A percentile compares a stretch with the other conserved stretches of the same genome.
These are phyloP conservation scores for Avena insularis DNA, from an alignment of 176 grass and related monocot species.

Conservation along the genomic window DNA sequence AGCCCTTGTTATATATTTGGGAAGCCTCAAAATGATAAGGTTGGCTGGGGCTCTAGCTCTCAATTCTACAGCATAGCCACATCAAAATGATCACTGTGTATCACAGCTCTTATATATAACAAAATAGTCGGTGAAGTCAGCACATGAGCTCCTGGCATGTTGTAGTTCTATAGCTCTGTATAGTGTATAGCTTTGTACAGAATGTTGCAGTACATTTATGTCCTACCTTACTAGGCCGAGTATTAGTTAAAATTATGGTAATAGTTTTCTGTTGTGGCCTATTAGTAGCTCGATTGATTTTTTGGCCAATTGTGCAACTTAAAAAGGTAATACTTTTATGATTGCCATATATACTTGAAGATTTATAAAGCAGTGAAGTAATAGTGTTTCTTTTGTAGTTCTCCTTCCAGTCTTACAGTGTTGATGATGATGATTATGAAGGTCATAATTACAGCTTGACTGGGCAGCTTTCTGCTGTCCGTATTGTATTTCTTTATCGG, in stretches of 20 bases:
- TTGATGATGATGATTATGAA: constrained; percentile 88
- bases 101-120: neutral
- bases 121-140: neutral
- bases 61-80: neutral
- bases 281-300: neutral
- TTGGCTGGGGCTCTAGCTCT: neutral
- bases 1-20: neutral
- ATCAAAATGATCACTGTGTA: neutral
- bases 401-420: constrained; percentile 79
- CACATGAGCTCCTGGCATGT: neutral
- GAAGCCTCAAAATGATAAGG: neutral
- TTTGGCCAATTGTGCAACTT: constrained; percentile 14
- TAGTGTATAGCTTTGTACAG: neutral
- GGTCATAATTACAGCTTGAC: constrained; percentile 92
- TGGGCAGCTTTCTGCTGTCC: constrained; percentile 91
- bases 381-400: constrained; percentile 62
- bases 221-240: neutral
- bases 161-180: neutral
- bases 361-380: constrained; percentile 3
- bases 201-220: neutral
- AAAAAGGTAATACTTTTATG: neutral
- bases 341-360: neutral
- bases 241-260: neutral
- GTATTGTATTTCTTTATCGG: constrained; percentile 95
- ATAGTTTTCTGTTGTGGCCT: neutral